These are phyloP conservation scores for Citeromyces matritensis DNA, from an alignment of 805 yeast species.

Conservation along the genomic window DNA sequence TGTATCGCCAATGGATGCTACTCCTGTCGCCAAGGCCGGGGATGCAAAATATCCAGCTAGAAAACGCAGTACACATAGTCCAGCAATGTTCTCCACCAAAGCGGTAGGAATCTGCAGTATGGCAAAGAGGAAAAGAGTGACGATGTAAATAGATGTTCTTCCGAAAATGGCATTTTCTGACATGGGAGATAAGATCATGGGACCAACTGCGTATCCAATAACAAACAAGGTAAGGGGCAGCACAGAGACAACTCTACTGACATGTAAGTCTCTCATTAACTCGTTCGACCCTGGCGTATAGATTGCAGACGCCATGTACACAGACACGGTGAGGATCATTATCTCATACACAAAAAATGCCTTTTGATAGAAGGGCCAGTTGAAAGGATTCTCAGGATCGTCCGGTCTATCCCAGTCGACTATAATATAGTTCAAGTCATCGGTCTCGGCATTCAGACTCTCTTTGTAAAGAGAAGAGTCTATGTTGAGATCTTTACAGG, in stretches of 20 bases:
- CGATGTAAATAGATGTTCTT: slow-evolving; percentile 31
- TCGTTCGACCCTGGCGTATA: slow-evolving; percentile 33
- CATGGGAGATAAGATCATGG: slow-evolving; percentile 41
- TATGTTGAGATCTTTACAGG: background rate
- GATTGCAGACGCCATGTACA: slow-evolving; percentile 42
- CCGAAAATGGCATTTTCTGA: slow-evolving; percentile 41
- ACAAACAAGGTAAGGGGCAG: slow-evolving; percentile 41
- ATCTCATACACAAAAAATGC: slow-evolving; percentile 19
- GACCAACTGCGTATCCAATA: slow-evolving; percentile 48
- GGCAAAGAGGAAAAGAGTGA: slow-evolving; percentile 28
- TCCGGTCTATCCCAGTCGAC: slow-evolving; percentile 1
- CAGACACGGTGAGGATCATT: slow-evolving; percentile 29
- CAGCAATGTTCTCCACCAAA: slow-evolving; percentile 30
- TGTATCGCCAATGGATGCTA: slow-evolving; percentile 40
- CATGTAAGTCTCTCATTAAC: slow-evolving; percentile 28
- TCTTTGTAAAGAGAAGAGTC: background rate
- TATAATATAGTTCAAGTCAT: background rate
- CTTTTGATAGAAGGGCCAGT: background rate
- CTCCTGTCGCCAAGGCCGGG: slow-evolving; percentile 44
- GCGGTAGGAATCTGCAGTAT: slow-evolving; percentile 45
- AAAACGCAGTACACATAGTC: slow-evolving; percentile 32
- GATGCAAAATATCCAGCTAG: slow-evolving; percentile 39
- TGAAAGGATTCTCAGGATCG: background rate
- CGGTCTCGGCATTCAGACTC: background rate
- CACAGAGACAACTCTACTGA: slow-evolving; percentile 25